These are phyloP conservation scores for Trichoderma simmonsii DNA, from an alignment of 2,329 filamentous ascomycete species.

Conservation along the genomic window DNA sequence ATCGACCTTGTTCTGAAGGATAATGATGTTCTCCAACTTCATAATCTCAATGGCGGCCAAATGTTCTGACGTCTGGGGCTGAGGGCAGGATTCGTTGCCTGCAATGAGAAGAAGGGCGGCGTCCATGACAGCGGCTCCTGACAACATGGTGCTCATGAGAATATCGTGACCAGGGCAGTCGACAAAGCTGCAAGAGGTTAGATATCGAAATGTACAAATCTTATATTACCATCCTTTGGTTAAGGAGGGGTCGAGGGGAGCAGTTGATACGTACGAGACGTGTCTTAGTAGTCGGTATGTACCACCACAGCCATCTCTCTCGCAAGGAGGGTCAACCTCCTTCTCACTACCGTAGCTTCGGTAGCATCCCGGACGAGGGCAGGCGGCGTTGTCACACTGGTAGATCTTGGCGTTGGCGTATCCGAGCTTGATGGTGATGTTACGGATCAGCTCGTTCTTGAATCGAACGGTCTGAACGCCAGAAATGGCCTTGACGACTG, in stretches of 20 bases:
- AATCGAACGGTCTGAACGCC: constrained; percentile 98
- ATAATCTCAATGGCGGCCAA: constrained; percentile 99
- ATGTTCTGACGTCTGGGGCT: constrained; percentile 98
- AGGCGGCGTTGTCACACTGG: constrained; percentile 90
- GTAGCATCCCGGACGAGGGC: constrained; percentile 92
- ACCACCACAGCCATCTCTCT: constrained; percentile 85
- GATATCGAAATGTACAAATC: not conserved
- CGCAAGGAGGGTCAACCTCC: constrained; percentile 94
- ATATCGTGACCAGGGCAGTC: constrained; percentile 99
- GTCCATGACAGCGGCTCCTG: constrained; percentile 98
- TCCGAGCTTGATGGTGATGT: constrained; percentile 99
- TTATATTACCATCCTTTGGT: not conserved
- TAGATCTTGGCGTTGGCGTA: constrained; percentile 99
- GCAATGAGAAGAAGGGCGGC: constrained; percentile 93
- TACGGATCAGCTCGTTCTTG: constrained; percentile 99
- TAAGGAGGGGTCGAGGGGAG: not conserved
- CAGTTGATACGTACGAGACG: constrained; percentile 68
- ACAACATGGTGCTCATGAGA: constrained; percentile 99
- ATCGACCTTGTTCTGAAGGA: constrained; percentile 99
- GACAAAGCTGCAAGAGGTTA: constrained; percentile 65
- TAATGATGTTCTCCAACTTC: constrained; percentile 99
- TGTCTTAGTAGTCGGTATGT: constrained; percentile 86
- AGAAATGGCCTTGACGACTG: constrained; percentile 98
- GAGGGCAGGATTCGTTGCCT: constrained; percentile 96
- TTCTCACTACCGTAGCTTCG: constrained; percentile 98